Base-by-base conservation (phyloP, 345 rosid species). In the Erysimum cheiranthoides region DNA sequence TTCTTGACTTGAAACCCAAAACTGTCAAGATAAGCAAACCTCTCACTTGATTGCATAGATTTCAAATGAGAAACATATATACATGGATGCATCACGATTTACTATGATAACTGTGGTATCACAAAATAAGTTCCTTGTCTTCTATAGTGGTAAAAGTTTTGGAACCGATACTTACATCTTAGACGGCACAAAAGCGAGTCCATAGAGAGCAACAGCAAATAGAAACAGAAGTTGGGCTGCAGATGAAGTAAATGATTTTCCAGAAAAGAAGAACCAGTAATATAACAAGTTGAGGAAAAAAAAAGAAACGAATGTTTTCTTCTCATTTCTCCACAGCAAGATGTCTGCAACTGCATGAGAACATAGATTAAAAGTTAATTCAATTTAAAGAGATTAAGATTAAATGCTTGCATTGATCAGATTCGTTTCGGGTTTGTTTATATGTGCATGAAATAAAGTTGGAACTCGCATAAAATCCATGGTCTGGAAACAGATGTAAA, bases 271-370 rank as follows among this genome's bases (percentile, higher is more conserved):
- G 82, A 89, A 87, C 95, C 96, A 92, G 82, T 85, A 87, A 68
- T 85, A 92, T 71, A 86, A 62, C 72, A 86, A 17, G 80, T 76
- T 82, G 75, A 86, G 77, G 7, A 74, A 18, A 59, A 90, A 70
- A 63, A 92, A 90, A 80, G 76, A 90, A 6, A 84, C 57, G 53
- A 90, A 88, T 68, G 98, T 86, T 81, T 74, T 79, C 89, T 86
- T 94, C 87, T 90, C 90, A 75, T 94, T 90, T 85, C 95, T 90
- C 98, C 98, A 94, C 30, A 94, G 90, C 67, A 90, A 88, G 78
- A 94, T 77, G 59, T 88, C 89, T 17, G 97, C 90, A 83, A 87
- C 98, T 94, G 96, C 85, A 83, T 28, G 7, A 53, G 10, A 53
- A 70, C 70, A 83, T 40, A 77, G 45, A 67, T 66, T 38, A 74